Evolutionary conservation across 1,284 basidiomycete species (phyloP).

Genomic region (Cryptococcus sp.): DNA sequence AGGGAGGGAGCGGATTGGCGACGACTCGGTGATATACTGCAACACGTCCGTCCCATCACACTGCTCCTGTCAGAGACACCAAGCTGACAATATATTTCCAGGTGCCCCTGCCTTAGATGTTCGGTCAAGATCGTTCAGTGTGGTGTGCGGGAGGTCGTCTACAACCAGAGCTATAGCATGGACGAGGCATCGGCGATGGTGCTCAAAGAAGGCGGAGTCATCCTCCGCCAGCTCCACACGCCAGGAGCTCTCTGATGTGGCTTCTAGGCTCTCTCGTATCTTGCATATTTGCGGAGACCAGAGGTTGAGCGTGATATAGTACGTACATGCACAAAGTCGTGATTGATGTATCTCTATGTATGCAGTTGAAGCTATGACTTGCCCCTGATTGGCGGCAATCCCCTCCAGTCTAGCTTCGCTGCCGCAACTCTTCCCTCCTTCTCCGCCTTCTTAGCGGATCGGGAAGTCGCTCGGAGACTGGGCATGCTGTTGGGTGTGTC

Average conservation of each 20-base stretch:
- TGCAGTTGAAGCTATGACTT: too few species aligned
- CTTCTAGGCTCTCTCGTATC: neutral
- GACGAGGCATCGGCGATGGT: constrained; percentile 75
- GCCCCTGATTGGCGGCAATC: too few species aligned
- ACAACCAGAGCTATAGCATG: constrained; percentile 95
- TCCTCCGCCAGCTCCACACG: constrained; percentile 60
- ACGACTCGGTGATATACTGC: constrained; percentile 85
- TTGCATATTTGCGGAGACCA: neutral
- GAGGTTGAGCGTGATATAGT: too few species aligned
- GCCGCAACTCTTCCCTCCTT: too few species aligned
- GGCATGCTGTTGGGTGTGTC: too few species aligned
- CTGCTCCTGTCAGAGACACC: neutral
- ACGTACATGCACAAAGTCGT: too few species aligned
- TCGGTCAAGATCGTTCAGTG: constrained; percentile 92
- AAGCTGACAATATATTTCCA: constrained; percentile 54
- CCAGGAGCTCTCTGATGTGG: constrained; percentile 13
- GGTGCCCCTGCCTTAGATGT: constrained; percentile 95
- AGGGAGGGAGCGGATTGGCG: constrained; percentile 76
- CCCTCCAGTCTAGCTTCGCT: too few species aligned
- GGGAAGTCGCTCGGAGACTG: too few species aligned
- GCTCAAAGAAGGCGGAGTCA: constrained; percentile 72
- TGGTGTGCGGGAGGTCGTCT: constrained; percentile 89
- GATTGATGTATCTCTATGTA: too few species aligned
- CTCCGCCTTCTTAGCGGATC: too few species aligned
- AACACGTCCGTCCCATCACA: constrained; percentile 54